These are phyloP conservation scores for Penicillium sp. DNA, from an alignment of 2,329 filamentous ascomycete genomes.

Conservation along the genomic window DNA sequence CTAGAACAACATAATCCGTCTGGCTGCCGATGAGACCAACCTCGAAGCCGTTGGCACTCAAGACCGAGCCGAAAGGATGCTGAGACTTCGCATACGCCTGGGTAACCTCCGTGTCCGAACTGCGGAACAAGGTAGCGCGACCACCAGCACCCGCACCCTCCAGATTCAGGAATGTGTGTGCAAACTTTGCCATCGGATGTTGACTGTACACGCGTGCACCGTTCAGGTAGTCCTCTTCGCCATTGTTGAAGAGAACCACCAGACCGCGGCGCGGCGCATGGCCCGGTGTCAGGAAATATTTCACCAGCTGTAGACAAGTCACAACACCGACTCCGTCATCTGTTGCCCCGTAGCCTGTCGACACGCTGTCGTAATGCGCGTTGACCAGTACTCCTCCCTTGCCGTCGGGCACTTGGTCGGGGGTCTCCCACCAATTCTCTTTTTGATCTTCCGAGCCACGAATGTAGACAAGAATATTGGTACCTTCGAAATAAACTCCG, in stretches of 20 bases:
- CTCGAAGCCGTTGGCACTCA: slow-evolving; percentile 82
- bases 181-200: slow-evolving; percentile 74
- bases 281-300: slow-evolving; percentile 73
- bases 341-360: slow-evolving; percentile 87
- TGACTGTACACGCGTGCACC: slow-evolving; percentile 82
- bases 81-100: slow-evolving; percentile 68
- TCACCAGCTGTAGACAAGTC: slow-evolving; percentile 79
- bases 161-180: slow-evolving; percentile 88
- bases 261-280: slow-evolving; percentile 77
- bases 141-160: slow-evolving; percentile 94
- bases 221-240: slow-evolving; percentile 88
- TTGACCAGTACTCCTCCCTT: slow-evolving; percentile 85
- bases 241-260: slow-evolving; percentile 87
- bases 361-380: slow-evolving; percentile 91
- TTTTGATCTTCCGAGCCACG: slow-evolving; percentile 73
- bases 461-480: slow-evolving; percentile 89
- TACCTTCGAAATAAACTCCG: slow-evolving; percentile 83
- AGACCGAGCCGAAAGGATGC: slow-evolving; percentile 79
- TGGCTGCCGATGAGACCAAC: slow-evolving; percentile 74
- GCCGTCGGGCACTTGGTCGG: slow-evolving; percentile 51
- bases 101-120: slow-evolving; percentile 83
- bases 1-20: slow-evolving; percentile 86
- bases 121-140: slow-evolving; percentile 80
- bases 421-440: slow-evolving; percentile 69
- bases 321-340: slow-evolving; percentile 91